Conservation (phyloP, 2,329 filamentous ascomycete species). For the Botrytis galanthina region DNA sequence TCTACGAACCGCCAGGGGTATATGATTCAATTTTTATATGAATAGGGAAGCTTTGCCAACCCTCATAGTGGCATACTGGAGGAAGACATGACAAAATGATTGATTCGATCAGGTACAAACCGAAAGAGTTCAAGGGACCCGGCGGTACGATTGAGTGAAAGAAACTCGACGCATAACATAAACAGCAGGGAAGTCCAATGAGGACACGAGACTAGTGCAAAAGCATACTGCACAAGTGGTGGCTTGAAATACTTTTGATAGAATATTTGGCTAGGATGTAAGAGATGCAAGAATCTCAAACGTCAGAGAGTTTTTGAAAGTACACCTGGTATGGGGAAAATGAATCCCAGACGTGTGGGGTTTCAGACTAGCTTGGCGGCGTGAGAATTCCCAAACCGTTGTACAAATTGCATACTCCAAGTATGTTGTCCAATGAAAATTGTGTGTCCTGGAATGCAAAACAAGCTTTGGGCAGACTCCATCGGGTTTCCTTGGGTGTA, state of each 20-base stretch:
- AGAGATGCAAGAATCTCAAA: conserved; percentile 17
- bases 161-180: conserved; percentile 15
- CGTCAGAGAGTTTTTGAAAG: background rate
- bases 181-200: background rate
- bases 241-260: background rate
- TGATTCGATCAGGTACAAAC: background rate
- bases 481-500: background rate
- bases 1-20: conserved; percentile 17
- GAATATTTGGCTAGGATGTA: background rate
- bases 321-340: background rate
- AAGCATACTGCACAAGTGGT: background rate
- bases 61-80: background rate
- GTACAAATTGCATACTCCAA: background rate
- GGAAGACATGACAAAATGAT: background rate
- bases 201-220: background rate
- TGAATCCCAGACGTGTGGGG: conserved; percentile 5
- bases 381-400: conserved; percentile 2
- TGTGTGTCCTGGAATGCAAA: background rate
- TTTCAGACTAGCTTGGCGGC: conserved; percentile 11
- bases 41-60: background rate
- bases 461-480: background rate
- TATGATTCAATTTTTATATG: conserved; percentile 4
- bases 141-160: background rate
- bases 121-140: background rate
- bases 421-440: background rate